Percentiles rank a stretch among this genome's conserved stretches.
Evolutionary conservation across 2,329 filamentous ascomycete species (phyloP).

Genomic region (Fusarium keratoplasticum): DNA sequence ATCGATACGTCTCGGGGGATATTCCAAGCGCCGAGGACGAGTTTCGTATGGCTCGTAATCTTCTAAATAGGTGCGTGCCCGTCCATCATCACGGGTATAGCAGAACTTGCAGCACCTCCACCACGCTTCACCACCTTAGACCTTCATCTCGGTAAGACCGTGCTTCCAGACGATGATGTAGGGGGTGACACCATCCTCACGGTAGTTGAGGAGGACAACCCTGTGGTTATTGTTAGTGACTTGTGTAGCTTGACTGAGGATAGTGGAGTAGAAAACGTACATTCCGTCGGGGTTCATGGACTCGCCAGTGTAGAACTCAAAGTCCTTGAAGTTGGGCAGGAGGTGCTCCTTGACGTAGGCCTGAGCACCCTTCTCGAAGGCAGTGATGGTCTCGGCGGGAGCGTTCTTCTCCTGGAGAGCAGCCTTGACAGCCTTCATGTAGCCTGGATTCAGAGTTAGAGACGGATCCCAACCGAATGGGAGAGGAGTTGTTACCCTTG

Average conservation of each 20-base stretch:
- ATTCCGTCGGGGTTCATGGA: conserved; percentile 94
- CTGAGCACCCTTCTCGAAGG: conserved; percentile 82
- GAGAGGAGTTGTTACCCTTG: conserved; percentile 71
- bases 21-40: conserved; percentile 38
- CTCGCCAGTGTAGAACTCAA: conserved; percentile 93
- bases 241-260: background rate
- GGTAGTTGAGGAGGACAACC: conserved; percentile 95
- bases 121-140: conserved; percentile 66
- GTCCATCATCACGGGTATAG: conserved; percentile 28
- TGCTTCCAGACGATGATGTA: conserved; percentile 96
- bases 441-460: conserved; percentile 63
- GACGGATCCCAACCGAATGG: background rate
- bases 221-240: conserved; percentile 54
- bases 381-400: conserved; percentile 74
- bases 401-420: conserved; percentile 73
- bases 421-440: conserved; percentile 91
- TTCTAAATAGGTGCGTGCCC: conserved; percentile 31
- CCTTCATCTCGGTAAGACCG: conserved; percentile 89
- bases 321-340: conserved; percentile 90
- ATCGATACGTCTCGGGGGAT: conserved; percentile 37
- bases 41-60: conserved; percentile 40
- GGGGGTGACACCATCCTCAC: conserved; percentile 93
- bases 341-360: conserved; percentile 85
- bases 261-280: conserved; percentile 65
- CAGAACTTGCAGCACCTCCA: conserved; percentile 33